These are phyloP conservation scores for Telfairia occidentalis DNA, from an alignment of 331 rosid species.

Conservation along the genomic window DNA sequence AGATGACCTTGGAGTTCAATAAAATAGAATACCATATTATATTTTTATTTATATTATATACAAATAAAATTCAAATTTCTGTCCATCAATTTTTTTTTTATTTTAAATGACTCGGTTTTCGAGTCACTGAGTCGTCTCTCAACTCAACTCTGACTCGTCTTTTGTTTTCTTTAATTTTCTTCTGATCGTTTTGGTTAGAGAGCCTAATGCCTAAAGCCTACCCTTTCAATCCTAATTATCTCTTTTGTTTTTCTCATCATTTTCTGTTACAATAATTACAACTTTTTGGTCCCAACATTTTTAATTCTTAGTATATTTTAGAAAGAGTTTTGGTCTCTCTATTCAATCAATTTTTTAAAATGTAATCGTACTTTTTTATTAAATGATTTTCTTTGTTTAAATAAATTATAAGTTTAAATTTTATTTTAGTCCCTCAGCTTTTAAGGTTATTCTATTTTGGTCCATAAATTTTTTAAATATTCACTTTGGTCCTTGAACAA, in stretches of 20 bases:
- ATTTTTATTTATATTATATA: not conserved
- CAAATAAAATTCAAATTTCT: not conserved
- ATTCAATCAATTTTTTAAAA: too few species aligned
- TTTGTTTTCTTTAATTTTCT: not conserved
- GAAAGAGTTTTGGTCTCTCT: too few species aligned
- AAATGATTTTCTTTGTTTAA: too few species aligned
- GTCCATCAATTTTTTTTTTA: too few species aligned
- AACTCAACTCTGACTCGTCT: slow-evolving; percentile 1
- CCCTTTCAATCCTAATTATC: not conserved
- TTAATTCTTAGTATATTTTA: too few species aligned
- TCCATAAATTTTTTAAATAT: too few species aligned
- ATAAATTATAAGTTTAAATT: too few species aligned
- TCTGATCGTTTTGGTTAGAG: not conserved
- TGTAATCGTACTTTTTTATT: too few species aligned
- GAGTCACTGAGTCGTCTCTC: slow-evolving; percentile 5
- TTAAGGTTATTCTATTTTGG: too few species aligned
- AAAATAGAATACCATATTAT: not conserved
- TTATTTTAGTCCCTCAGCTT: too few species aligned
- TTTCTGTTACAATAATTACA: not conserved
- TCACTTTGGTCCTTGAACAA: too few species aligned
- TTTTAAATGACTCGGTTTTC: not conserved
- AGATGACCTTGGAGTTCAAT: not conserved
- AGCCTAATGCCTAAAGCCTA: not conserved
- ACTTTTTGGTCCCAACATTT: too few species aligned
- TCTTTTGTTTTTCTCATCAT: not conserved